Evolutionary conservation across 805 yeast species (phyloP).

Genomic region (Yarrowia divulgata): DNA sequence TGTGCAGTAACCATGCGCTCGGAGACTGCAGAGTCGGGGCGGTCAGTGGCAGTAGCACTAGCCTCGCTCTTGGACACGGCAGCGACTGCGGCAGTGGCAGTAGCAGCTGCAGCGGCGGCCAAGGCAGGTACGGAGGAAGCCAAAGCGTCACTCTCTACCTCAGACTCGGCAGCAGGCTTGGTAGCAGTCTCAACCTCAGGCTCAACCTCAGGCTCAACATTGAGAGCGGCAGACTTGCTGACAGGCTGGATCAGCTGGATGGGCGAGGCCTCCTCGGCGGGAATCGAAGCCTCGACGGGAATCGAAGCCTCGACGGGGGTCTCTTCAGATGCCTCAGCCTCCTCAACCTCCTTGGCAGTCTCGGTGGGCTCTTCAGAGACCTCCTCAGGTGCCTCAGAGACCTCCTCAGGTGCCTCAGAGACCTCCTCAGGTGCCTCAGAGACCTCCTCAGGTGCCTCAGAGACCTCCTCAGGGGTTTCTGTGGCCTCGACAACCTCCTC

Average conservation of each 20-base stretch:
- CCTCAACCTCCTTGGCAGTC: background rate
- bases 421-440: too few species aligned
- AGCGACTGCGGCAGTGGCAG: background rate
- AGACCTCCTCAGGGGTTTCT: too few species aligned
- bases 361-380: too few species aligned
- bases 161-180: background rate
- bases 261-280: too few species aligned
- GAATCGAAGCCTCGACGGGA: too few species aligned
- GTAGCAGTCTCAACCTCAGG: background rate
- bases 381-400: too few species aligned
- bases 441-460: too few species aligned
- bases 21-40: background rate
- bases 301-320: too few species aligned
- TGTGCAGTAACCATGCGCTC: slow-evolving; percentile 20
- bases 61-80: background rate
- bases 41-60: background rate
- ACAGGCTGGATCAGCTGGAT: background rate
- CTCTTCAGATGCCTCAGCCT: background rate
- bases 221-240: background rate
- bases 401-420: too few species aligned
- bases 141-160: background rate
- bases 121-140: background rate
- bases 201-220: background rate
- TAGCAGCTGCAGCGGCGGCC: background rate
- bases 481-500: too few species aligned